Base-by-base conservation (phyloP, 495 filamentous ascomycete species). In the Annulohypoxylon nitens region DNA sequence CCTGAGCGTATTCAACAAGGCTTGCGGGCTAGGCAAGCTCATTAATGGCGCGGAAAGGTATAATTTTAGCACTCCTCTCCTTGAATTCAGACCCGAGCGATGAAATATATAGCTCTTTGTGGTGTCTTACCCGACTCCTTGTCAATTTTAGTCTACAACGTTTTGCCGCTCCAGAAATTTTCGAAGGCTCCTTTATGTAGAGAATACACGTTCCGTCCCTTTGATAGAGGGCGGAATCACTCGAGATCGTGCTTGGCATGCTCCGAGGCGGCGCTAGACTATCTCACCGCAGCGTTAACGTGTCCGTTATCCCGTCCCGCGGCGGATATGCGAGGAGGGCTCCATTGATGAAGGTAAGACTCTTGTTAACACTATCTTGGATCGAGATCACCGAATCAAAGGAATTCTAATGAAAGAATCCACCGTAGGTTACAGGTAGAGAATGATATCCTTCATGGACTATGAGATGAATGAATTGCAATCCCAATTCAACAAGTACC, bases 1-100 rank as follows among this genome's bases (percentile, higher is more conserved):
- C 36, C 57, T 72, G 4, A 43, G 58, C 37, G 39, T 47, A 23
- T 72, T 62, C n/a, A 30, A 67, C 3, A 67, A 72, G 50, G 14
- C 50, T 50, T 58, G 69, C 26, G 34, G 36, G 30, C 0, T 72
- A 37, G 0, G 39, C 18, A 62, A 57, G 20, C 30, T 63, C 2
- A 33, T 72, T 5, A 3, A 7, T 11, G 47, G 63, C 18, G 48
- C 8, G 10, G 48, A 51, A 25, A 23, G 23, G 36, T 55, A 34
- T 16, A 48, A n/a, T 45, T 4, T 10, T 25, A 3, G 11, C 20
- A 14, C 8, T 51, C 48, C 20, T 51, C 20, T 26, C n/a, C 20
- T 51, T 12, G 10, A 14, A 26, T 11, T 18, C 11, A 51, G 23
- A 10, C 5, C 48, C 11, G 4, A 5, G 20, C 18, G 20, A 51